Evolutionary conservation across 1,139 yeast species (phyloP).

Genomic region (Suhomyces panamericanus): DNA sequence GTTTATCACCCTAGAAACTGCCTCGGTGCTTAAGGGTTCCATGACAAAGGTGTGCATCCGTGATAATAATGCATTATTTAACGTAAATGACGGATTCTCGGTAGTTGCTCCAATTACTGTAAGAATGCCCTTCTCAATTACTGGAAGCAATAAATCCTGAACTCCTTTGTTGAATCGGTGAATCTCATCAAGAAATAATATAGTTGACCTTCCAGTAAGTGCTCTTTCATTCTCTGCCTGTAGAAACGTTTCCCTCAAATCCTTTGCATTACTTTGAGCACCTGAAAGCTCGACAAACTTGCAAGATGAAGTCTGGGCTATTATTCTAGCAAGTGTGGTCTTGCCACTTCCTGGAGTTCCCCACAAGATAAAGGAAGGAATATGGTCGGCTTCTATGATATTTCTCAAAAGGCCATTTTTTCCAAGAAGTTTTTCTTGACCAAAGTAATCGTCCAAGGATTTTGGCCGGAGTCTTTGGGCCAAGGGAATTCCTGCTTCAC

Average conservation of each 20-base stretch:
- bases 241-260: slow-evolving; percentile 69
- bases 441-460: slow-evolving; percentile 72
- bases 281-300: slow-evolving; percentile 84
- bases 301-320: slow-evolving; percentile 54
- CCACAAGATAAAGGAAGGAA: slow-evolving; percentile 91
- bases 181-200: slow-evolving; percentile 87
- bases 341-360: slow-evolving; percentile 97
- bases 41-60: slow-evolving; percentile 85
- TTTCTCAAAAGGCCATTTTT: slow-evolving; percentile 68
- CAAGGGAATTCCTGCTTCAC: slow-evolving; percentile 62
- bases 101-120: slow-evolving; percentile 92
- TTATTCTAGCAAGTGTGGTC: slow-evolving; percentile 69
- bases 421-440: slow-evolving; percentile 83
- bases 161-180: slow-evolving; percentile 89
- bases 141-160: slow-evolving; percentile 80
- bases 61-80: slow-evolving; percentile 84
- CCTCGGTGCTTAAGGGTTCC: slow-evolving; percentile 57
- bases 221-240: slow-evolving; percentile 69
- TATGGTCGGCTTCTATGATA: slow-evolving; percentile 58
- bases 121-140: slow-evolving; percentile 65
- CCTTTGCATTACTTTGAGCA: slow-evolving; percentile 70
- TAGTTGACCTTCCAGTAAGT: slow-evolving; percentile 68
- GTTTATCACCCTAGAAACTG: slow-evolving; percentile 57
- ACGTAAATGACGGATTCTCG: slow-evolving; percentile 90
- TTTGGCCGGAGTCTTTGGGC: slow-evolving; percentile 86